Conservation (phyloP, 345 rosid genomes). For the Pseudoturritis turrita region DNA sequence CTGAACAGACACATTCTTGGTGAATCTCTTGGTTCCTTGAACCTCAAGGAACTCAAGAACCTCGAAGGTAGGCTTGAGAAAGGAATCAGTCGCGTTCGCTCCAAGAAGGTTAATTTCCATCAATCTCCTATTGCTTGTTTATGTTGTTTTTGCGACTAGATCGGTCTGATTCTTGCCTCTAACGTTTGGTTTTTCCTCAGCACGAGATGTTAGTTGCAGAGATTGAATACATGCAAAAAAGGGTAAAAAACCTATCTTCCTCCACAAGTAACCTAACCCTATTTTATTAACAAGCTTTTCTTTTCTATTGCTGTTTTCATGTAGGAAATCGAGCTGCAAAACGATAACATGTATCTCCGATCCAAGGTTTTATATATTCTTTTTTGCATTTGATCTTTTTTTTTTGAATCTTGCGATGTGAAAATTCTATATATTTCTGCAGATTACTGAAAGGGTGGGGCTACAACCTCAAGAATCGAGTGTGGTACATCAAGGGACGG, state of each 20-base stretch:
- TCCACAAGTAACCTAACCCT: background rate
- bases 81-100: slow-evolving; percentile 74
- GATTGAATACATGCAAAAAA: slow-evolving; percentile 91
- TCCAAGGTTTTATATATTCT: slow-evolving; percentile 48
- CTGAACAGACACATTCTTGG: slow-evolving; percentile 81
- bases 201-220: slow-evolving; percentile 79
- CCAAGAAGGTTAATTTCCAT: slow-evolving; percentile 62
- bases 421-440: background rate
- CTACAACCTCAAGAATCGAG: slow-evolving; percentile 35
- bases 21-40: slow-evolving; percentile 63
- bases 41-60: slow-evolving; percentile 70
- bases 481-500: slow-evolving; percentile 40
- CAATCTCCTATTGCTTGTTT: too few relatives aligned
- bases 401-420: background rate
- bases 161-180: slow-evolving; percentile 9
- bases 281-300: background rate
- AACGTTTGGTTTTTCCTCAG: slow-evolving; percentile 33
- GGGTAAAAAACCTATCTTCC: slow-evolving; percentile 44
- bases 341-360: slow-evolving; percentile 66
- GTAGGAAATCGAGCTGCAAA: slow-evolving; percentile 85
- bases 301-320: background rate
- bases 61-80: slow-evolving; percentile 73
- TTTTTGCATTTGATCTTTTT: background rate
- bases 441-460: slow-evolving; percentile 67
- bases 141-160: too few relatives aligned